Base-by-base conservation (phyloP, 164 flowering plant genomes). In the Dillenia suffruticosa region DNA sequence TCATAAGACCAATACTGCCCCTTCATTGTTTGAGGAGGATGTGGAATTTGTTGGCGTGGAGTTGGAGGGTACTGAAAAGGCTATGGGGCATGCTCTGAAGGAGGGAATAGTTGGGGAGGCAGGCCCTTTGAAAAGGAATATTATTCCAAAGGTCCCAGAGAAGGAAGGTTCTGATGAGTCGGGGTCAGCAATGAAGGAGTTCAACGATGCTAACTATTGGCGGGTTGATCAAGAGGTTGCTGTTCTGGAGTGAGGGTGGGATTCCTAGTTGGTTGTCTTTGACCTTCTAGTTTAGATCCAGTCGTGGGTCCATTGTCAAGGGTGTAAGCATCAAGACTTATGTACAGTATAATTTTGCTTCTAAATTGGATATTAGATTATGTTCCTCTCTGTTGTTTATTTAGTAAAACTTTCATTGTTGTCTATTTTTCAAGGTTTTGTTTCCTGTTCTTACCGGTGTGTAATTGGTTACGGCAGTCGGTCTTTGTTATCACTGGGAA, bases 101-200 rank as follows among this genome's bases (percentile, higher is more conserved):
- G 96, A 90, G 67, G 98, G 96, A 46, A 92, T 84, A 59, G 96
- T 88, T 13, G 98, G 91, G 48, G 98, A 92, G 74, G 96, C 98
- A 5, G 93, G 86, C 46, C 85, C 95, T 2, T 66, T 88, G 77
- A 90, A 86, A 77, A 80, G 77, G 70, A 79, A 72, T 64, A 54
- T 73, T 1, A 16, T 61, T 0, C 79, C 79, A 9, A 76, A 79
- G 64, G 68, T 44, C 44, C 64, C 65, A 0, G 89, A 81, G 47
- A 80, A 73, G 62, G 82, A 79, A 40, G 82, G 68, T 49, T 46
- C 82, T 2, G 82, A 76, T 16, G 88, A 80, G 17, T 75, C 70
- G 46, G 85, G 73, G 2, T 69, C 75, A 9, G 89, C 73, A 46
- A 68, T 74, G 11, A 75, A 87, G 68, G 96, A 88, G 70, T 90